Percentiles rank a stretch among this genome's conserved stretches.
Evolutionary conservation across 352 stramenopile genomes (phyloP).

Genomic region (Phytophthora rubi): DNA sequence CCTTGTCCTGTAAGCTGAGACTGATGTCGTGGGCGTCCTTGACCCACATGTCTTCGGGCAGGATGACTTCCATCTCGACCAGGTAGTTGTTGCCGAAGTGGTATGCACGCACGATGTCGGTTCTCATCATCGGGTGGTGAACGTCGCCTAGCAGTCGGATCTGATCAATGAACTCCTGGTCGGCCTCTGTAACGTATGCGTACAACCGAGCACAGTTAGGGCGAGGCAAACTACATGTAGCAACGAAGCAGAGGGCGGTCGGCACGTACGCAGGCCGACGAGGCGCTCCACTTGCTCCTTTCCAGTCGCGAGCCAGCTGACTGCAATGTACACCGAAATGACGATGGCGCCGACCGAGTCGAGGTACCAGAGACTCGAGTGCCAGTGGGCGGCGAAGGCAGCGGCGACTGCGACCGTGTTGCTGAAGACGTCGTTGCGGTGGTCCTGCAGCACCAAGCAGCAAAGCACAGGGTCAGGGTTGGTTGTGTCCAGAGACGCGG

Average conservation of each 20-base stretch:
- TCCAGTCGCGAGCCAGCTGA: conserved; percentile 94
- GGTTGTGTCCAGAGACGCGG: conserved; percentile 7
- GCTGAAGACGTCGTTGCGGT: conserved; percentile 97
- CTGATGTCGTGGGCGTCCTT: conserved; percentile 96
- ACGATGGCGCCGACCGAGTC: conserved; percentile 95
- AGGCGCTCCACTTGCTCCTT: conserved; percentile 96
- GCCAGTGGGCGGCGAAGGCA: conserved; percentile 66
- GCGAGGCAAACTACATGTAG: background rate
- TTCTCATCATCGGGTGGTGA: conserved; percentile 89
- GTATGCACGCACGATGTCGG: conserved; percentile 95
- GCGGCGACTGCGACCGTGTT: conserved; percentile 93
- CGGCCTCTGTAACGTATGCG: conserved; percentile 72
- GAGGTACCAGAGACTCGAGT: conserved; percentile 90
- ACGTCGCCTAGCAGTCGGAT: conserved; percentile 88
- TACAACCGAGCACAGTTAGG: background rate
- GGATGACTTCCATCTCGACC: conserved; percentile 84
- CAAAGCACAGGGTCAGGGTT: conserved; percentile 5
- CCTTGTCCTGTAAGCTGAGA: conserved; percentile 96
- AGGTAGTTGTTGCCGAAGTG: conserved; percentile 98
- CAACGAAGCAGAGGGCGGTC: too few relatives aligned
- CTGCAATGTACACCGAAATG: conserved; percentile 97
- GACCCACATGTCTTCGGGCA: conserved; percentile 91
- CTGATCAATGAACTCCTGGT: conserved; percentile 94
- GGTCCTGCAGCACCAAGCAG: conserved; percentile 73
- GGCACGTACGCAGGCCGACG: conserved; percentile 80